These are phyloP conservation scores for Xylaria sp. DNA, from an alignment of 2,329 filamentous ascomycete species.

Conservation along the genomic window DNA sequence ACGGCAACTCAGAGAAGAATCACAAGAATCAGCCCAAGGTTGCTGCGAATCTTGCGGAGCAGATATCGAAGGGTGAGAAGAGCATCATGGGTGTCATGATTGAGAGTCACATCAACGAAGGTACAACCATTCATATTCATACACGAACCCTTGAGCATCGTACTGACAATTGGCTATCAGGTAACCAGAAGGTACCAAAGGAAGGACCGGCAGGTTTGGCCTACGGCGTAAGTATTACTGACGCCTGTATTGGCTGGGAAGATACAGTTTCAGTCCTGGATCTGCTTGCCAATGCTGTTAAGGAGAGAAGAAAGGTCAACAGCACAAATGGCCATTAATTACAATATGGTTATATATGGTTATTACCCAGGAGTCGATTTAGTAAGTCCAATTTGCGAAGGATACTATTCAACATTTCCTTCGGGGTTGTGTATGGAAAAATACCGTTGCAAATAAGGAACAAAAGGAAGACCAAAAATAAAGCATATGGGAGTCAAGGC, in stretches of 20 bases:
- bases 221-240: conserved; percentile 96
- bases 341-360: not conserved
- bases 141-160: conserved; percentile 34
- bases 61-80: conserved; percentile 85
- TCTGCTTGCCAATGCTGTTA: conserved; percentile 81
- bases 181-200: conserved; percentile 89
- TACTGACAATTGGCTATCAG: conserved; percentile 54
- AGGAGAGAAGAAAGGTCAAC: conserved; percentile 70
- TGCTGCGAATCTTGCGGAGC: conserved; percentile 80
- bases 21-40: conserved; percentile 98
- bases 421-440: not conserved
- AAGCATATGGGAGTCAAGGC: conserved; percentile 9
- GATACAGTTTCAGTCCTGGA: conserved; percentile 85
- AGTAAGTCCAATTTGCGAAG: not conserved
- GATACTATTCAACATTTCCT: not conserved
- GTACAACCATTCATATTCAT: conserved; percentile 58
- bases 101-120: conserved; percentile 96
- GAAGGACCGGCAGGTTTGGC: conserved; percentile 87
- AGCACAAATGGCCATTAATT: conserved; percentile 43
- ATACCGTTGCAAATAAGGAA: not conserved
- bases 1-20: conserved; percentile 95
- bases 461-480: conserved; percentile 5
- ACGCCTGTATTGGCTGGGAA: conserved; percentile 95
- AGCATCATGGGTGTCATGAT: conserved; percentile 99
- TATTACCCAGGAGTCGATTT: not conserved